These are phyloP conservation scores for Lentinula guzmanii DNA, from an alignment of 768 basidiomycete genomes.

Conservation along the genomic window DNA sequence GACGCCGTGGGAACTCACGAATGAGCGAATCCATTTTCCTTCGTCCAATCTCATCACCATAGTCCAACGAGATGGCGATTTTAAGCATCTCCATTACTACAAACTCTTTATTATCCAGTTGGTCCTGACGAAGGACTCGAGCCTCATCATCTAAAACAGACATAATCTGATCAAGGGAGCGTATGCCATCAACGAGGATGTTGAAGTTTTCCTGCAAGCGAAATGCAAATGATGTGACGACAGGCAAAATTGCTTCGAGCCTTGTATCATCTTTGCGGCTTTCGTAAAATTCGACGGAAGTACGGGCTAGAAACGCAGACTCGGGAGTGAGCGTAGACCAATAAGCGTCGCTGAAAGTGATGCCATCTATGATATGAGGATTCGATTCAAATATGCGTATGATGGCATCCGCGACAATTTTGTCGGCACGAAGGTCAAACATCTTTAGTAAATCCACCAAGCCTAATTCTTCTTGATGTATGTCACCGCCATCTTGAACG, in stretches of 20 bases:
- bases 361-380: conserved; percentile 56
- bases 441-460: conserved; percentile 44
- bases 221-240: conserved; percentile 79
- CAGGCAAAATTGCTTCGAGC: conserved; percentile 71
- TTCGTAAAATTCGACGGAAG: conserved; percentile 76
- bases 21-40: conserved; percentile 68
- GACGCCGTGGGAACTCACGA: conserved; percentile 30
- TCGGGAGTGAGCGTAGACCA: conserved; percentile 71
- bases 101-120: conserved; percentile 39
- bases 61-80: conserved; percentile 60
- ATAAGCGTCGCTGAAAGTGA: conserved; percentile 73
- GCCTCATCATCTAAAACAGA: background rate
- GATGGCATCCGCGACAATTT: conserved; percentile 70
- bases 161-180: background rate
- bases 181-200: conserved; percentile 12
- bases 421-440: conserved; percentile 54
- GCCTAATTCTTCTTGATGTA: conserved; percentile 22
- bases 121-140: conserved; percentile 19
- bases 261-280: conserved; percentile 51
- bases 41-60: conserved; percentile 70
- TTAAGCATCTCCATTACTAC: conserved; percentile 57
- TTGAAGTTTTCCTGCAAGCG: conserved; percentile 70
- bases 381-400: conserved; percentile 63
- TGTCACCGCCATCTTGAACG: conserved; percentile 21
- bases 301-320: conserved; percentile 74